Percentiles rank a stretch among this genome's conserved stretches.
These are phyloP conservation scores for Cutaneotrichosporon cutaneum DNA, from an alignment of 1,284 basidiomycete genomes.

Conservation along the genomic window DNA sequence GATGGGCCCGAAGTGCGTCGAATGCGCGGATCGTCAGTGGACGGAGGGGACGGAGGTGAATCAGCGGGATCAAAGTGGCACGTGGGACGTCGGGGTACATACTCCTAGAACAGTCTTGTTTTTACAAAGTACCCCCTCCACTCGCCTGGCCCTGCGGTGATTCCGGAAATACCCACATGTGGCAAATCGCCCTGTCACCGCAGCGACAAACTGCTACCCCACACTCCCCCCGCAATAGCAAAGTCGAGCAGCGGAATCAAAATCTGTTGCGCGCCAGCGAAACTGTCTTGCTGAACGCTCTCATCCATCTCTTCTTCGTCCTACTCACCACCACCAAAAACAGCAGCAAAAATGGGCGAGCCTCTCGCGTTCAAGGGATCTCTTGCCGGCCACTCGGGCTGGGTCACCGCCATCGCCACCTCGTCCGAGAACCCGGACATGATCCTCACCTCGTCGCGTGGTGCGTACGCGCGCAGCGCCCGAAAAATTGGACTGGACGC, in stretches of 20 bases:
- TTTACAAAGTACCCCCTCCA: not conserved
- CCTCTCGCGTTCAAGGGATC: conserved; percentile 88
- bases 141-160: too few relatives aligned
- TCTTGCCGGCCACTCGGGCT: conserved; percentile 91
- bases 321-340: conserved; percentile 15
- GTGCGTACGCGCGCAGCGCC: conserved; percentile 58
- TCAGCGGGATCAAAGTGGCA: conserved; percentile 1
- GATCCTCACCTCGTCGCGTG: conserved; percentile 94
- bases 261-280: too few relatives aligned
- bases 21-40: conserved; percentile 4
- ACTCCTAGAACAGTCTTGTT: not conserved
- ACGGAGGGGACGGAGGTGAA: not conserved
- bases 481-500: conserved; percentile 10
- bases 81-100: conserved; percentile 3
- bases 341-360: conserved; percentile 64
- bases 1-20: not conserved
- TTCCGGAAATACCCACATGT: too few relatives aligned
- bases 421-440: conserved; percentile 95
- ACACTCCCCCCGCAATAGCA: too few relatives aligned
- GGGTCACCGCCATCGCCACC: conserved; percentile 95
- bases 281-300: too few relatives aligned
- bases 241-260: too few relatives aligned
- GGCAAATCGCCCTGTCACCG: too few relatives aligned
- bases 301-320: conserved; percentile 17
- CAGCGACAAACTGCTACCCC: too few relatives aligned